These are phyloP conservation scores for Aspergillus fumigatiaffinis DNA, from an alignment of 2,329 filamentous ascomycete species.

Conservation along the genomic window DNA sequence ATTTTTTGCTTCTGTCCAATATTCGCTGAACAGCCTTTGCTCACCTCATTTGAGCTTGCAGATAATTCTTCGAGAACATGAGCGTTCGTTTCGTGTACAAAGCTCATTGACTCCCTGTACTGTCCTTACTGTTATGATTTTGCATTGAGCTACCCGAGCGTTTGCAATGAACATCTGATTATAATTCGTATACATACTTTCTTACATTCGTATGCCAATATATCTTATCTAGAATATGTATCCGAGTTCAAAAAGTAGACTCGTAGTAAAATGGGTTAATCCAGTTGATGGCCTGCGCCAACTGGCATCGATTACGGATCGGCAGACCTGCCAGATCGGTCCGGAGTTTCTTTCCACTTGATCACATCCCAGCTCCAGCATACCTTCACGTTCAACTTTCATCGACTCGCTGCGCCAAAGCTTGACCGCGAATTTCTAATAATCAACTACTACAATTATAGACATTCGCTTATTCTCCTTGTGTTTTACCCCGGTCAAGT, in stretches of 20 bases:
- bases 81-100: neutral
- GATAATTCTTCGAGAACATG: neutral
- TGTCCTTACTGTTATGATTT: neutral
- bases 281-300: neutral
- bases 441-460: neutral
- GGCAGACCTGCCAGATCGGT: conserved; percentile 6
- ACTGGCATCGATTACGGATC: neutral
- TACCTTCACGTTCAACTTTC: neutral
- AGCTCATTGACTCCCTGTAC: neutral
- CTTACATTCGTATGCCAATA: neutral
- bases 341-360: neutral
- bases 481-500: neutral
- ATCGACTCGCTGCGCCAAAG: neutral
- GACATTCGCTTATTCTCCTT: neutral
- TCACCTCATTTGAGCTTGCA: neutral
- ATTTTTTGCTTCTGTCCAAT: neutral
- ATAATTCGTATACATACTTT: neutral
- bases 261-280: neutral
- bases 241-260: neutral
- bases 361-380: neutral
- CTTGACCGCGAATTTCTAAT: neutral
- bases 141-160: neutral
- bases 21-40: neutral
- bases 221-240: neutral
- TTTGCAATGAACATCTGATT: neutral